Evolutionary conservation across 2,329 filamentous ascomycete genomes (phyloP).

Genomic region (Aspergillus sp.): DNA sequence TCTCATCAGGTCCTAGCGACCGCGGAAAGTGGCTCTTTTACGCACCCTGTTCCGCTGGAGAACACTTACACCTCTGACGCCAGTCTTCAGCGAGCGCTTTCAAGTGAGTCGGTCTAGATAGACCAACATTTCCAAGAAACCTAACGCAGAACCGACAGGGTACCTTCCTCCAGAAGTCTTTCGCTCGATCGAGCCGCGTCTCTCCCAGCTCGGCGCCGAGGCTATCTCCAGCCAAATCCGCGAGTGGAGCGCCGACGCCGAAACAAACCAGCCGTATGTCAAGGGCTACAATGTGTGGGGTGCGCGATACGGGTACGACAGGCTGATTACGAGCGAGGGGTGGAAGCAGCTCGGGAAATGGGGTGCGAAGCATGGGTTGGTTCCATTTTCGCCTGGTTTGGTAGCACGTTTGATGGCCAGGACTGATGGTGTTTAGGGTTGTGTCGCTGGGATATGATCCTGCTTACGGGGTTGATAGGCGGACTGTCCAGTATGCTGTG

Average conservation of each 20-base stretch:
- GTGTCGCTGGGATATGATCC: constrained; percentile 17
- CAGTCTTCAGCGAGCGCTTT: constrained; percentile 44
- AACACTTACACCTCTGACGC: constrained; percentile 52
- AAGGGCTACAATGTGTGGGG: constrained; percentile 55
- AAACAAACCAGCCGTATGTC: constrained; percentile 55
- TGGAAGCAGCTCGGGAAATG: constrained; percentile 42
- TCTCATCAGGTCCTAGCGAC: constrained; percentile 17
- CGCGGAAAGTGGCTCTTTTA: constrained; percentile 46
- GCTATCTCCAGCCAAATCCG: constrained; percentile 21
- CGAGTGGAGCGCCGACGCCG: constrained; percentile 47
- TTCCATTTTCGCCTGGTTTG: background rate
- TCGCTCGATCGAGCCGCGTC: constrained; percentile 35
- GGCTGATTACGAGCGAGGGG: constrained; percentile 56
- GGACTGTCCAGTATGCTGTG: constrained; percentile 19
- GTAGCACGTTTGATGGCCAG: background rate
- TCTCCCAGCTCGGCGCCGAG: constrained; percentile 21
- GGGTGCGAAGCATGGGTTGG: constrained; percentile 22
- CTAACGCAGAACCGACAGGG: background rate
- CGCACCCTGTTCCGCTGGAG: constrained; percentile 41
- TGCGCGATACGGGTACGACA: constrained; percentile 40
- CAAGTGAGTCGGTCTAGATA: constrained; percentile 39
- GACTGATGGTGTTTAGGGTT: constrained; percentile 8
- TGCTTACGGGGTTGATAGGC: constrained; percentile 11
- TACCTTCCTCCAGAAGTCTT: constrained; percentile 45
- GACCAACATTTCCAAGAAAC: too few relatives aligned